Percentiles rank a stretch among this genome's conserved stretches.
Evolutionary conservation across 2,329 filamentous ascomycete species (phyloP).

Genomic region (Falciphora oryzae): DNA sequence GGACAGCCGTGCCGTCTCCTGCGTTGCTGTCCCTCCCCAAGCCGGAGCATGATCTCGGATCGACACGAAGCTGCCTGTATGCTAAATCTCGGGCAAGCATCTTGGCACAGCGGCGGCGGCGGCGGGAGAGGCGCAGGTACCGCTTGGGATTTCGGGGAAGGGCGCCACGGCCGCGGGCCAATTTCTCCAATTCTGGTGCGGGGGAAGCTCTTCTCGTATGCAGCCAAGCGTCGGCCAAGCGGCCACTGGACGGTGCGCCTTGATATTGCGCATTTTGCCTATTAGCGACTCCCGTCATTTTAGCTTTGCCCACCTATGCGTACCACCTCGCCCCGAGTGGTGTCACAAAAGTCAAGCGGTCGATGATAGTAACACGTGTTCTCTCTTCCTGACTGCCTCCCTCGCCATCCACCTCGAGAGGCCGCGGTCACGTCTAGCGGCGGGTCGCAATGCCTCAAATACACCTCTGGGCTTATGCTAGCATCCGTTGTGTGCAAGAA

Average conservation of each 20-base stretch:
- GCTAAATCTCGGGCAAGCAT: too few relatives aligned
- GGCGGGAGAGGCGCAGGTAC: background rate
- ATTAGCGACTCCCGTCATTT: background rate
- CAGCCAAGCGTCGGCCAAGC: too few relatives aligned
- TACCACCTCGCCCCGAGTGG: background rate
- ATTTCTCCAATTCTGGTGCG: background rate
- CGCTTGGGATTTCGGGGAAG: background rate
- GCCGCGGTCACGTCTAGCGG: too few relatives aligned
- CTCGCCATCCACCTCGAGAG: too few relatives aligned
- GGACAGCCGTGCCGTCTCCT: background rate
- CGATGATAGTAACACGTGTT: background rate
- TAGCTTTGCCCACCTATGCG: background rate
- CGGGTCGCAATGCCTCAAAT: too few relatives aligned
- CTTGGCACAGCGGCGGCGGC: background rate
- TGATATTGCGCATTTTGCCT: background rate
- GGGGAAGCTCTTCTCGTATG: background rate
- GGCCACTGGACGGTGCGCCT: background rate
- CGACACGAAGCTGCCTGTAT: background rate
- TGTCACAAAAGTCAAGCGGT: too few relatives aligned
- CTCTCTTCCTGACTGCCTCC: too few relatives aligned
- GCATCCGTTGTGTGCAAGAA: too few relatives aligned
- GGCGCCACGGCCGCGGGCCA: too few relatives aligned
- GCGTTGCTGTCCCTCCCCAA: background rate
- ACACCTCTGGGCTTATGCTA: too few relatives aligned
- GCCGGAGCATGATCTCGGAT: background rate